Evolutionary conservation across 345 rosid species (phyloP), one percentile per base, ranked within the genome.

Genomic region (Acer saccharum): DNA sequence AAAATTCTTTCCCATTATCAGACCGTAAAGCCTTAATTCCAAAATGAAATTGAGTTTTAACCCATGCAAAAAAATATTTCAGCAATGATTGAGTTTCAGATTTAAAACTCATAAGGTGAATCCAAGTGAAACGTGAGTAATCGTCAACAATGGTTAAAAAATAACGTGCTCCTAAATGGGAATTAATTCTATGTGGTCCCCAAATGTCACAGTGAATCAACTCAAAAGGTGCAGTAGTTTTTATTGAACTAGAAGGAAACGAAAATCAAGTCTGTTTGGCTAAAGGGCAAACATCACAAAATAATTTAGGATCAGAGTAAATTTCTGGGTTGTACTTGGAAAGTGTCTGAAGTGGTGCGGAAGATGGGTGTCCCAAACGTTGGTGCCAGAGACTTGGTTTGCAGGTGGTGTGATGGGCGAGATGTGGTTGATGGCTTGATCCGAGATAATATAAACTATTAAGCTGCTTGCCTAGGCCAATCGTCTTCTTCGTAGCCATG

Each of bases 1-100:
- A 54, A 23, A 76, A 76, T 58, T 76, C 58, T 10, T 3, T 18
- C 2, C 77, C 74, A 66, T 81, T 81, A 12, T 81, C 69, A 0
- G 57, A 6, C 4, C 16, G 29, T 14, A 76, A 2, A 0, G 41
- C 7, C 57, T 72, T 62, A 0, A 80, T 13, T 0, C 10, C 0
- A 3, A 0, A 21, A 0, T 29, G 4, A 3, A 81, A 77, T 60
- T 65, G 61, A 2, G 67, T 68, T 68, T 81, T 23, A 1, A 77
- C 75, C 61, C 20, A 44, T 3, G 23, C 12, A 41, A 68, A 77
- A n/a, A 77, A 73, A 20, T 0, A 10, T 14, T 27, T 60, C 0
- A 67, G 11, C 35, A 23, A 43, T 13, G 7, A 8, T 20, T 69
- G 43, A 2, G 54, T 55, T 12, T 77, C 14, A 7, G 6, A 77